Base-by-base conservation (phyloP, 768 basidiomycete species). In the Kwoniella dejecticola region DNA sequence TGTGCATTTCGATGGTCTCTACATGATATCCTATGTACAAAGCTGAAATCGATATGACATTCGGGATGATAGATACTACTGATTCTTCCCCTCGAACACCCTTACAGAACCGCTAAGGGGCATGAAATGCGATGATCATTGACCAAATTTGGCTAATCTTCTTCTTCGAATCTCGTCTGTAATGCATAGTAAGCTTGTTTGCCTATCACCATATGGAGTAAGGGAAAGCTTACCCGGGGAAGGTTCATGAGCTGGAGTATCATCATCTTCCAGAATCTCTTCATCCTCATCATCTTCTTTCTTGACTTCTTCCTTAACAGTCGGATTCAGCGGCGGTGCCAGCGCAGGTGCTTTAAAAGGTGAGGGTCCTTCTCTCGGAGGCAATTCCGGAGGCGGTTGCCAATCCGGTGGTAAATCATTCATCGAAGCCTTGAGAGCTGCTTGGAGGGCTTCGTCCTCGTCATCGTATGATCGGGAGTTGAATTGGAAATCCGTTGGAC, bases 361-460 rank as follows among this genome's bases (percentile, higher is more conserved):
- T n/a, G 57, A 33, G 4, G 33, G 21, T 44, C 38, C 47, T 48
- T 27, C 30, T 46, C 67, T 64, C 13, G 64, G 60, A 19, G 62
- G 47, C 11, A 69, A 48, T 31, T 60, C 64, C 2, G 79, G 64
- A 4, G 80, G 68, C 64, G 57, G 65, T 53, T 65, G 63, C 80
- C 81, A 87, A 29, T 82, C 87, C 40, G 79, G 77, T 1, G 88
- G 86, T 21, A 86, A 75, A 41, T 81, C 81, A 72, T 88, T 88
- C 63, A 94, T 81, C 36, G 91, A 92, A 2, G 90, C 92, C 72
- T 82, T 86, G 48, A 95, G 81, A 4, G 92, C 92, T 11, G 91
- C 91, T 79, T 94, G 92, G 46, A 95, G 80, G 68, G 89, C 88
- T 23, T 84, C 85, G 69, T 95, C 91, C 52, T 93, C 91, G 65